Evolutionary conservation across 2,329 filamentous ascomycete genomes (phyloP).

Genomic region (Nemania serpens): DNA sequence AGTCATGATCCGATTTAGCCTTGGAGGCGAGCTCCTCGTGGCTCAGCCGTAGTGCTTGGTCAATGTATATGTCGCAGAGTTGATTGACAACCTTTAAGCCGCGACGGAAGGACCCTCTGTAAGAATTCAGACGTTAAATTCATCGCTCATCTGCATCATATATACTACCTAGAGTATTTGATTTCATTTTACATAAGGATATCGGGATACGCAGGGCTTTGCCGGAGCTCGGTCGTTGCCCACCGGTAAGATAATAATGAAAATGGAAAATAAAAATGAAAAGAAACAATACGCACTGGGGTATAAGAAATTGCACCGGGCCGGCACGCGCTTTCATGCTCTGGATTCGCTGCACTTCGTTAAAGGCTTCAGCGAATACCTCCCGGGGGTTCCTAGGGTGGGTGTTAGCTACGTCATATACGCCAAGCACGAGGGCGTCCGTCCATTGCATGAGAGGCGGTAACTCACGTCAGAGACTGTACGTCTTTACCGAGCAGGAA

Average conservation of each 20-base stretch:
- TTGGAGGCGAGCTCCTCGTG: slow-evolving; percentile 74
- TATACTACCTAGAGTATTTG: too few relatives aligned
- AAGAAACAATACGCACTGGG: slow-evolving; percentile 47
- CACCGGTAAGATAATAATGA: background rate
- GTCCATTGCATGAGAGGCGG: background rate
- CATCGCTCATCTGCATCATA: background rate
- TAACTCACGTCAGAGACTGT: slow-evolving; percentile 58
- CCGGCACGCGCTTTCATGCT: slow-evolving; percentile 68
- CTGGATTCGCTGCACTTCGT: slow-evolving; percentile 76
- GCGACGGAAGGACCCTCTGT: slow-evolving; percentile 60
- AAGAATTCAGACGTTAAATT: background rate
- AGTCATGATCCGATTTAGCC: slow-evolving; percentile 70
- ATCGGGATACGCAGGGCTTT: background rate
- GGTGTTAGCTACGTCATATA: background rate
- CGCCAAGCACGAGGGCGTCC: too few relatives aligned
- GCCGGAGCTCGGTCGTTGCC: too few relatives aligned
- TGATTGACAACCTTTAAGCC: slow-evolving; percentile 71
- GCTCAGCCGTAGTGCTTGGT: slow-evolving; percentile 70
- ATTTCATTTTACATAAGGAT: background rate
- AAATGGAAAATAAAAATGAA: too few relatives aligned
- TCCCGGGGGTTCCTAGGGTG: slow-evolving; percentile 57
- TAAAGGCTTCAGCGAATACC: slow-evolving; percentile 81
- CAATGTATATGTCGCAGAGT: slow-evolving; percentile 80
- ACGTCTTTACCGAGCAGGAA: slow-evolving; percentile 83
- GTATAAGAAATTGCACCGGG: slow-evolving; percentile 65